Evolutionary conservation across 192 early-diverging fungal species (phyloP).

Genomic region (Backusella sp.): DNA sequence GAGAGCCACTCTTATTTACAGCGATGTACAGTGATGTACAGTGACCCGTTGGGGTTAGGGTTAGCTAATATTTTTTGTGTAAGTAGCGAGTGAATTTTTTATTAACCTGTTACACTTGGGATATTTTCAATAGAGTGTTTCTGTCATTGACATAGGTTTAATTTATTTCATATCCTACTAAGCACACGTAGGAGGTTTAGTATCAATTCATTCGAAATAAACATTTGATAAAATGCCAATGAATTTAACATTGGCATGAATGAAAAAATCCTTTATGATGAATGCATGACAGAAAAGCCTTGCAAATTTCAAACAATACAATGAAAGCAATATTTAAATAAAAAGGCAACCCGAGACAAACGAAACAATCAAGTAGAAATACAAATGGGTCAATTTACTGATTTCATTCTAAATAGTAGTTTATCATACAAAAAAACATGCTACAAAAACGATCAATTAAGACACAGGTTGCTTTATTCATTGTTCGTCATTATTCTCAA

Average conservation of each 20-base stretch:
- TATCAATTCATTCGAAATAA: too few relatives aligned
- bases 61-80: background rate
- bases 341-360: too few relatives aligned
- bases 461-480: background rate
- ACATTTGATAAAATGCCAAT: too few relatives aligned
- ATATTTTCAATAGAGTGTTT: background rate
- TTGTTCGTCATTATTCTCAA: background rate
- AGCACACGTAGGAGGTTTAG: background rate
- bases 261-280: too few relatives aligned
- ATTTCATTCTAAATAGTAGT: background rate
- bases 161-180: background rate
- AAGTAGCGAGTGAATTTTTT: background rate
- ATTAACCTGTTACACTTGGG: background rate
- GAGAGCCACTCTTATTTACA: too few relatives aligned
- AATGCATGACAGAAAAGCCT: too few relatives aligned
- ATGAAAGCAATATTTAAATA: too few relatives aligned
- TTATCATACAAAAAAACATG: background rate
- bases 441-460: background rate
- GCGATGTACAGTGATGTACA: too few relatives aligned
- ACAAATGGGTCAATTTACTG: background rate
- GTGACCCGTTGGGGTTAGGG: background rate
- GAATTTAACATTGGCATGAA: background rate
- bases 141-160: background rate
- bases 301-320: too few relatives aligned
- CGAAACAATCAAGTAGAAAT: too few relatives aligned